phyloP scores from a whole-genome alignment of 1,139 yeast genomes.

The Pneumocystis murina region DNA sequence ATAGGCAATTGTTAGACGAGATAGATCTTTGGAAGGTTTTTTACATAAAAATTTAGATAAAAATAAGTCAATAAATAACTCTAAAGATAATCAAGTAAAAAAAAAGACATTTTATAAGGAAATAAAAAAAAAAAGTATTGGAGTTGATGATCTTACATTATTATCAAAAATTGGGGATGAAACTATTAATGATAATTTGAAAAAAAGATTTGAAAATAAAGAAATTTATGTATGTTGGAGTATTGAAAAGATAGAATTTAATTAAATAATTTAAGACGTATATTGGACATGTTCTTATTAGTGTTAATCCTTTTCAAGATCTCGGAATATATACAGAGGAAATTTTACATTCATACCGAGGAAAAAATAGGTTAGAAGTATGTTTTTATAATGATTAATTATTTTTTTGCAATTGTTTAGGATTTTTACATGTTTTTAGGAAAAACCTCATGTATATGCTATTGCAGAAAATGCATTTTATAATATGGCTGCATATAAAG shows the following conservation, averaged over 20 bases:
- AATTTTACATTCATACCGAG: slow-evolving; percentile 61
- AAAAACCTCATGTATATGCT: slow-evolving; percentile 97
- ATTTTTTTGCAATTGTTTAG: neutral
- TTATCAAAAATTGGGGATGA: slow-evolving; percentile 82
- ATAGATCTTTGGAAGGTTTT: neutral
- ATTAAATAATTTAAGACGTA: slow-evolving; percentile 14
- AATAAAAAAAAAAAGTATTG: slow-evolving; percentile 85
- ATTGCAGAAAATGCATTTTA: slow-evolving; percentile 96
- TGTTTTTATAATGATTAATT: slow-evolving; percentile 2
- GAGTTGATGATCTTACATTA: slow-evolving; percentile 86
- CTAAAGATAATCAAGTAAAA: neutral
- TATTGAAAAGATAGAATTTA: neutral
- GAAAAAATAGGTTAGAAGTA: slow-evolving; percentile 80
- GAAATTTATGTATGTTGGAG: slow-evolving; percentile 63
- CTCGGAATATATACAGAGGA: slow-evolving; percentile 83
- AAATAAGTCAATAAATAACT: neutral
- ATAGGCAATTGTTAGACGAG: neutral
- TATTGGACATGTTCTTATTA: slow-evolving; percentile 40
- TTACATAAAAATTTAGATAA: neutral
- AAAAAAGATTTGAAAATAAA: slow-evolving; percentile 77
- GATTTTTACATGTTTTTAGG: slow-evolving; percentile 14
- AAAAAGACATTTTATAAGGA: slow-evolving; percentile 88
- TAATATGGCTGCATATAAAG: slow-evolving; percentile 84
- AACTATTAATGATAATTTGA: slow-evolving; percentile 79
- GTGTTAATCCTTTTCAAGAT: slow-evolving; percentile 93